Conservation (phyloP, 129 eudicot species). For the Flaveria linearis region DNA sequence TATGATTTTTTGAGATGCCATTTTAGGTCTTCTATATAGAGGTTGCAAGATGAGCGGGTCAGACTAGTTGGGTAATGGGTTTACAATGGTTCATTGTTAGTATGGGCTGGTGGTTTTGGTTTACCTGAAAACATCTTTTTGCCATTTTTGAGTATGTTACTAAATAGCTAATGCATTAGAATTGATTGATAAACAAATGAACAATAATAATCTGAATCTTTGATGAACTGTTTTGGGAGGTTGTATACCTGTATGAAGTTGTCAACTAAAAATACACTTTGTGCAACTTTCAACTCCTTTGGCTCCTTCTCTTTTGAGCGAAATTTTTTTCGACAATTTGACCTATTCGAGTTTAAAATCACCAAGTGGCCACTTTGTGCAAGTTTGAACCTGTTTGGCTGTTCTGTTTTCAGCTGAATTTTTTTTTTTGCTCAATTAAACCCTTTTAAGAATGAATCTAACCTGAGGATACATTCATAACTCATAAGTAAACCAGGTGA, state of each 20-base stretch:
- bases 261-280: not conserved
- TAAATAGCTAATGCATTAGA: conserved; percentile 11
- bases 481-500: not conserved
- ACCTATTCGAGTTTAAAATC: not conserved
- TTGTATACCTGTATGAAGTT: not conserved
- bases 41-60: not conserved
- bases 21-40: not conserved
- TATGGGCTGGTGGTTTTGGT: not conserved
- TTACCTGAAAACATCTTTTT: not conserved
- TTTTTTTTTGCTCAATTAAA: not conserved
- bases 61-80: not conserved
- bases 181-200: not conserved
- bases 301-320: not conserved
- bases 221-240: not conserved
- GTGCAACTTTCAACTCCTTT: not conserved
- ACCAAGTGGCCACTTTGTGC: not conserved
- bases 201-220: not conserved
- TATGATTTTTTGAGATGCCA: conserved; percentile 39
- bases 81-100: not conserved
- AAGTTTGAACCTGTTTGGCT: not conserved
- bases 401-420: not conserved
- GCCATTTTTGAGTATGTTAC: not conserved
- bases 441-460: not conserved
- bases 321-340: not conserved
- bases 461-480: not conserved